Evolutionary conservation across 768 basidiomycete species (phyloP).

Genomic region (Kondoa malvinella): DNA sequence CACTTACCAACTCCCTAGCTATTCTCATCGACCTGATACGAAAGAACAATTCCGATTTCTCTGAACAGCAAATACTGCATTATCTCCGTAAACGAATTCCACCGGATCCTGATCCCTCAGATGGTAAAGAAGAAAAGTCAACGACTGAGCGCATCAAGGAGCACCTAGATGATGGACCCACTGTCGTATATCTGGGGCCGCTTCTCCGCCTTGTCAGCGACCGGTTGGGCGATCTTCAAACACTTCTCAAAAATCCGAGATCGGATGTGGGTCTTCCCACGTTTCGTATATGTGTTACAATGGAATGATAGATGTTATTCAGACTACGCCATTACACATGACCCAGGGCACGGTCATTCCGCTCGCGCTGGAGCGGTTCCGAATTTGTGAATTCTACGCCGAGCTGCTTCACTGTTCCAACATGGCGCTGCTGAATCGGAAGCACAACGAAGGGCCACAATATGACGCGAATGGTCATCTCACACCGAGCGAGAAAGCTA

Average conservation of each 20-base stretch:
- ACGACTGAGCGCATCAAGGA: conserved; percentile 21
- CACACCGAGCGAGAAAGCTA: conserved; percentile 57
- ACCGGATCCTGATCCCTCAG: conserved; percentile 43
- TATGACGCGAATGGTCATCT: conserved; percentile 71
- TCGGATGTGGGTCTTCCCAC: conserved; percentile 45
- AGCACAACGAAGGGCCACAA: conserved; percentile 44
- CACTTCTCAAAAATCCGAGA: conserved; percentile 52
- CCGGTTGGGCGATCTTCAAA: conserved; percentile 50
- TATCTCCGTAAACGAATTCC: conserved; percentile 22
- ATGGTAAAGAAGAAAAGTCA: conserved; percentile 44
- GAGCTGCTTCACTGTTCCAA: conserved; percentile 95
- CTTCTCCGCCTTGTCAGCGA: conserved; percentile 58
- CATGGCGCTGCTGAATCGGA: conserved; percentile 85
- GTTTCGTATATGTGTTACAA: conserved; percentile 9
- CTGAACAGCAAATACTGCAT: conserved; percentile 53
- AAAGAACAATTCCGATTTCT: conserved; percentile 96
- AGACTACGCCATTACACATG: conserved; percentile 46
- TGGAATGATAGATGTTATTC: neutral
- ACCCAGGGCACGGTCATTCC: conserved; percentile 64
- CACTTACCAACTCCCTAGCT: conserved; percentile 57
- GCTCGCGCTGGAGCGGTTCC: conserved; percentile 83
- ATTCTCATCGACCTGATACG: conserved; percentile 77
- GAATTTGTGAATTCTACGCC: conserved; percentile 90
- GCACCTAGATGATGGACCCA: conserved; percentile 25
- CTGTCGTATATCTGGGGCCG: conserved; percentile 68